phyloP scores from a whole-genome alignment of 257 asterid species.

The Solanum etuberosum region DNA sequence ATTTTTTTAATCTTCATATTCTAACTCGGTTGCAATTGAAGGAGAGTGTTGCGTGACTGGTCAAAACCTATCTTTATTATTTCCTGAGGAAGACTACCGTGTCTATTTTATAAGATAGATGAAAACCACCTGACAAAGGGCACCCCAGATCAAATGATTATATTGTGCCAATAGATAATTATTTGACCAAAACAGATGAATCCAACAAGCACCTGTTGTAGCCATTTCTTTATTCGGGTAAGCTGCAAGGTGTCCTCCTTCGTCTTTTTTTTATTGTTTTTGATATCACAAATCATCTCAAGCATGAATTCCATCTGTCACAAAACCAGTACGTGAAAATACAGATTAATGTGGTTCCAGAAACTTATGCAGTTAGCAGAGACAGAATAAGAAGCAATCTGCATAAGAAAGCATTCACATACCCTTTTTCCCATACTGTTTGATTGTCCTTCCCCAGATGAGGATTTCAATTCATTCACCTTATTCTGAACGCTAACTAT shows the following conservation, averaged over 20 bases:
- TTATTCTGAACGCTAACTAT: conserved; percentile 63
- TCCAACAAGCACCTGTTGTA: conserved; percentile 52
- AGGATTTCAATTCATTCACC: conserved; percentile 65
- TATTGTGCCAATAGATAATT: neutral
- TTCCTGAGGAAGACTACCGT: neutral
- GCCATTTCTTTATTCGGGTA: conserved; percentile 79
- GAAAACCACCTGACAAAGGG: neutral
- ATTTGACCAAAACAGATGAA: neutral
- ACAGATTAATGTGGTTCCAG: neutral
- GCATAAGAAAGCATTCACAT: conserved; percentile 4
- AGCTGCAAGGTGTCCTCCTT: conserved; percentile 67
- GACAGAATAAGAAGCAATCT: neutral
- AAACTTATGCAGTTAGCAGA: neutral
- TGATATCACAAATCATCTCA: conserved; percentile 78
- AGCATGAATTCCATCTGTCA: conserved; percentile 91
- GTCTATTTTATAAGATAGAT: neutral
- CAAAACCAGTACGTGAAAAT: neutral
- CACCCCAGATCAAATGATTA: neutral
- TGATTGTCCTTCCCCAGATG: conserved; percentile 49
- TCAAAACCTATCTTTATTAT: neutral
- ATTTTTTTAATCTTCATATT: neutral
- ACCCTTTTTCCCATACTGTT: conserved; percentile 59
- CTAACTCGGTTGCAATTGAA: neutral
- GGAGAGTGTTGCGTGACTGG: neutral
- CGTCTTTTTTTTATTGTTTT: conserved; percentile 72